Evolutionary conservation across 192 early-diverging fungal genomes (phyloP).

Genomic region (Coemansia sp.): DNA sequence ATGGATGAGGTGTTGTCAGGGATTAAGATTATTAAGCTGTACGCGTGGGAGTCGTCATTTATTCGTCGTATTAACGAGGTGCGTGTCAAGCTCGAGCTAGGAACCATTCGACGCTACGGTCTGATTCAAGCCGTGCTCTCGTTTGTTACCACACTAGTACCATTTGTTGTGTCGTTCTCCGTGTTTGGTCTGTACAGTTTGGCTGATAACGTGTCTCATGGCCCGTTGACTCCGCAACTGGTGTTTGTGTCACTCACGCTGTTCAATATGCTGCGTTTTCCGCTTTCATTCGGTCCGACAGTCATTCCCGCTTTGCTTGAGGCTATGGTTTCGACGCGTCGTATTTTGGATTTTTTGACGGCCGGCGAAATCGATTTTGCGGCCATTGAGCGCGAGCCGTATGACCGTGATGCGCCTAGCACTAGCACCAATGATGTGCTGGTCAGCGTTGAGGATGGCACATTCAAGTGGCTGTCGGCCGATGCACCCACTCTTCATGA

Average conservation of each 20-base stretch:
- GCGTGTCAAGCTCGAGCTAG: slow-evolving; percentile 73
- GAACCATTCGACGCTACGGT: slow-evolving; percentile 67
- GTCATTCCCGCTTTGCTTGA: slow-evolving; percentile 74
- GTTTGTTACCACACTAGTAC: slow-evolving; percentile 69
- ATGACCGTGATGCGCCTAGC: slow-evolving; percentile 10
- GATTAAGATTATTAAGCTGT: slow-evolving; percentile 64
- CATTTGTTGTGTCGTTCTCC: slow-evolving; percentile 67
- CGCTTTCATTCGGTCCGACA: slow-evolving; percentile 74
- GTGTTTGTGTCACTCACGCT: slow-evolving; percentile 87
- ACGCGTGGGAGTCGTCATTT: slow-evolving; percentile 57
- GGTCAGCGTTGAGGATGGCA: slow-evolving; percentile 15
- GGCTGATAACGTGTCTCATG: slow-evolving; percentile 53
- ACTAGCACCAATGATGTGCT: slow-evolving; percentile 14
- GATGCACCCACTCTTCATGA: slow-evolving; percentile 21
- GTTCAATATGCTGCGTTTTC: slow-evolving; percentile 88
- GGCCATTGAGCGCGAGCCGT: slow-evolving; percentile 50
- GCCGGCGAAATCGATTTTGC: slow-evolving; percentile 71
- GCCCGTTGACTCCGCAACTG: slow-evolving; percentile 60
- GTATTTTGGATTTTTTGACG: slow-evolving; percentile 71
- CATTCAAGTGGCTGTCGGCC: slow-evolving; percentile 56
- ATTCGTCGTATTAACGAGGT: slow-evolving; percentile 59
- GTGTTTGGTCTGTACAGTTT: slow-evolving; percentile 78
- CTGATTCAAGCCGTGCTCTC: slow-evolving; percentile 73
- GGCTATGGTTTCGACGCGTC: slow-evolving; percentile 73
- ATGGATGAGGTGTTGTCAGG: slow-evolving; percentile 54